Percentiles rank a stretch among this genome's conserved stretches.
phyloP scores from a whole-genome alignment of 228 moss, liverwort and hornwort genomes.

The Sphagnum magellanicum region DNA sequence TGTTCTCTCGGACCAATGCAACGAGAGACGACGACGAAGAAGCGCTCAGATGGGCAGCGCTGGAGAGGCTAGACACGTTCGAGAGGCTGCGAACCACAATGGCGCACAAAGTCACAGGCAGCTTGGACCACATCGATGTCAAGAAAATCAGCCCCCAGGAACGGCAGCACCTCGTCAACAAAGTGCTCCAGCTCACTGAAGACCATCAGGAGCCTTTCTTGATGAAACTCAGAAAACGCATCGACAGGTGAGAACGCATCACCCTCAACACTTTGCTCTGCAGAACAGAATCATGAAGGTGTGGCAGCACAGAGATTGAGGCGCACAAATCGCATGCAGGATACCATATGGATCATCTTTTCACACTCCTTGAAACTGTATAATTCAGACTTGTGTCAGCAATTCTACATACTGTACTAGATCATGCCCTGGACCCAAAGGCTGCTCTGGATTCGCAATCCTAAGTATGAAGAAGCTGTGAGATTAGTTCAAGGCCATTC shows the following conservation, averaged over 20 bases:
- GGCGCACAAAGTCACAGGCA: conserved; percentile 16
- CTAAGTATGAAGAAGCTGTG: too few relatives aligned
- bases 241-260: conserved; percentile 31
- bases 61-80: conserved; percentile 41
- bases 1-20: conserved; percentile 21
- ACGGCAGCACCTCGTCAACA: conserved; percentile 37
- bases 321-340: too few relatives aligned
- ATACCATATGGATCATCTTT: too few relatives aligned
- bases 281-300: neutral
- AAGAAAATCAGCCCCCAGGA: conserved; percentile 33
- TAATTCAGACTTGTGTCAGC: neutral
- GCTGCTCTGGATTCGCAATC: too few relatives aligned
- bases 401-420: neutral
- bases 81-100: conserved; percentile 33
- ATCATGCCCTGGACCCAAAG: neutral
- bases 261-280: neutral
- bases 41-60: conserved; percentile 51
- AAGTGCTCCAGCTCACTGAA: conserved; percentile 36
- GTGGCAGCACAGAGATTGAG: neutral
- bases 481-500: too few relatives aligned
- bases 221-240: conserved; percentile 42
- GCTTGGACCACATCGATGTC: conserved; percentile 32
- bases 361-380: neutral
- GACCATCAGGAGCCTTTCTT: conserved; percentile 48
- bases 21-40: conserved; percentile 42